These are phyloP conservation scores for Chytriomyces confervae DNA, from an alignment of 192 early-diverging fungal species.

Conservation along the genomic window DNA sequence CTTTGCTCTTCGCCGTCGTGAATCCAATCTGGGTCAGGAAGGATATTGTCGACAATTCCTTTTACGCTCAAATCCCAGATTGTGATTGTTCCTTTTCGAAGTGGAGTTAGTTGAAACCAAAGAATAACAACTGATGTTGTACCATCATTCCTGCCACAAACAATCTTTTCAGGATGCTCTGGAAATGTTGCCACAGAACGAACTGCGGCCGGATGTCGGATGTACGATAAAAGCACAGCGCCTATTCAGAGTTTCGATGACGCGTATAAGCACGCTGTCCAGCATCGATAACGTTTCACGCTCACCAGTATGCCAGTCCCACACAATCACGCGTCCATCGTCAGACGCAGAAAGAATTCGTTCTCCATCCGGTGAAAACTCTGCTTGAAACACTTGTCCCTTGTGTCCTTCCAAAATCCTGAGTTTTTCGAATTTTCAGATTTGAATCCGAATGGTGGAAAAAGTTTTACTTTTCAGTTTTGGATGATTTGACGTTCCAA, in stretches of 20 bases:
- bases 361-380: conserved; percentile 52
- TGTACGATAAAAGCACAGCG: conserved; percentile 37
- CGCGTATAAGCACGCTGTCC: background rate
- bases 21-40: conserved; percentile 57
- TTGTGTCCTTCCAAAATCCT: conserved; percentile 59
- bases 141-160: conserved; percentile 58
- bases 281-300: background rate
- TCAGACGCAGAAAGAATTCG: conserved; percentile 52
- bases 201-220: conserved; percentile 56
- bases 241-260: conserved; percentile 25
- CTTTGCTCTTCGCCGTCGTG: conserved; percentile 43
- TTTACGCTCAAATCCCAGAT: conserved; percentile 49
- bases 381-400: conserved; percentile 54
- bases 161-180: conserved; percentile 43
- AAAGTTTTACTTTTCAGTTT: conserved; percentile 51
- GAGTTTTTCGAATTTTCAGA: background rate
- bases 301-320: conserved; percentile 61
- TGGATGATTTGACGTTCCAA: conserved; percentile 52
- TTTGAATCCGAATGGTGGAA: conserved; percentile 9
- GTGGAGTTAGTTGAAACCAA: background rate
- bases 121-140: background rate
- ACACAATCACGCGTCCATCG: conserved; percentile 58
- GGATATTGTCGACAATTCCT: conserved; percentile 52
- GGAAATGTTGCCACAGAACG: conserved; percentile 51
- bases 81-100: conserved; percentile 18